Conservation (phyloP, 129 eudicot species). For the Smallanthus sonchifolius region DNA sequence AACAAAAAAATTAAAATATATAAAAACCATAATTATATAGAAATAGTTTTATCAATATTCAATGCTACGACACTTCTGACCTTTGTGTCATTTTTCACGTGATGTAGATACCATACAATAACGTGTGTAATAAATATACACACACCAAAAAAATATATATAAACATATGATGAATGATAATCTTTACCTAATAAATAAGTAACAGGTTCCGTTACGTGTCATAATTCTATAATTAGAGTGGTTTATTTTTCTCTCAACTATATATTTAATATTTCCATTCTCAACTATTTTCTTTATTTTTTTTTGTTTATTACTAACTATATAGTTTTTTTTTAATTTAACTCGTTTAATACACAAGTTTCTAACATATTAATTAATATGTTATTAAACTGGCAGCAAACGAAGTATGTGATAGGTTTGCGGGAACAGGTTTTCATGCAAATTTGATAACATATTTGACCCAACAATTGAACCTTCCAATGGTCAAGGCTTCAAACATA, state of each 20-base stretch:
- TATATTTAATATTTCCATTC: no score
- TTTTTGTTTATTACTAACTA: no score
- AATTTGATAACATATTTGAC: conserved; percentile 94
- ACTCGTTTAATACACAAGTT: no score
- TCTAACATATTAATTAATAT: background rate
- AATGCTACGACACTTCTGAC: background rate
- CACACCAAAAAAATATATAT: background rate
- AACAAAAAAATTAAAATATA: background rate
- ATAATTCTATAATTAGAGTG: no score
- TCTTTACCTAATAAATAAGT: background rate
- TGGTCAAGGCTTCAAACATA: conserved; percentile 85
- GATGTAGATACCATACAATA: background rate
- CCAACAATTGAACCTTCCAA: conserved; percentile 63
- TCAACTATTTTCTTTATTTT: no score
- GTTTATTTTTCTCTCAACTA: no score
- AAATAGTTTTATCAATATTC: background rate
- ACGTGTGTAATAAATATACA: background rate
- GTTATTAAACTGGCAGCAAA: conserved; percentile 48
- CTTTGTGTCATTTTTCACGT: background rate
- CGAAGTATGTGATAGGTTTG: conserved; percentile 84
- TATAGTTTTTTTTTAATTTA: no score
- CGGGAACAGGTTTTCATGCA: conserved; percentile 78
- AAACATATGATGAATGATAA: background rate
- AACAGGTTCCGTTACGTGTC: no score
- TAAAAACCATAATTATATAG: background rate